Evolutionary conservation across 768 basidiomycete species (phyloP), one percentile per base, ranked within the genome.

Genomic region (Erythrobasidium yunnanense): DNA sequence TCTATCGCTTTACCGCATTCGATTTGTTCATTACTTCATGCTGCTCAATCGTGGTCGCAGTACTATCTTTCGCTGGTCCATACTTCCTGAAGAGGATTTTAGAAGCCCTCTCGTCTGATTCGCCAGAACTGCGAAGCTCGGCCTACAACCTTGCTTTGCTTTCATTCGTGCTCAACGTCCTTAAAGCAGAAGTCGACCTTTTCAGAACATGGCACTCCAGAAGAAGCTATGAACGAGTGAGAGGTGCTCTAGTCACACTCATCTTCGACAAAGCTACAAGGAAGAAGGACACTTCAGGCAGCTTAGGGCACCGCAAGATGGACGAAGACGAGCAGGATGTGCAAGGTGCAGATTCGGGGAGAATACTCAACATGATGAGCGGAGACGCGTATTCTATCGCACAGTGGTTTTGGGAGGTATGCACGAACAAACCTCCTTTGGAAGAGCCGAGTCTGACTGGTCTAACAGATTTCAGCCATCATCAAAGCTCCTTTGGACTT

Each of bases 361-460:
- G 51, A 29, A 42, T 66, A 18, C 22, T 54, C 20, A 66, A 66
- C 25, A 25, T 66, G 65, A 66, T 66, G 65, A 66, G 33, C 38
- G 65, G 65, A 4, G 65, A 66, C 45, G 55, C 65, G 2, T 66
- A 66, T 62, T 52, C 55, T 17, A 54, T 66, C 18, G 65, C 55
- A 38, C 65, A 66, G 32, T 56, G 65, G 53, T 62, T 66, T 45
- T 66, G 65, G 65, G 57, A 63, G 34, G 51, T 52, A 4, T 25
- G 35, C 15, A 46, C 35, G 18, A 33, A 29, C 30, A 15, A 55
- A 18, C 5, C 2, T 4, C 20, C 22, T 27, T n/a, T n/a, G n/a
- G n/a, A 52, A 7, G 17, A 11, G 2, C 51, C 11, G 22, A 45
- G 42, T 11, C 60, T 49, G 7, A 51, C 27, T 23, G 4, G 22